Evolutionary conservation across 2,329 filamentous ascomycete species (phyloP).

Genomic region (Exophiala sp.): DNA sequence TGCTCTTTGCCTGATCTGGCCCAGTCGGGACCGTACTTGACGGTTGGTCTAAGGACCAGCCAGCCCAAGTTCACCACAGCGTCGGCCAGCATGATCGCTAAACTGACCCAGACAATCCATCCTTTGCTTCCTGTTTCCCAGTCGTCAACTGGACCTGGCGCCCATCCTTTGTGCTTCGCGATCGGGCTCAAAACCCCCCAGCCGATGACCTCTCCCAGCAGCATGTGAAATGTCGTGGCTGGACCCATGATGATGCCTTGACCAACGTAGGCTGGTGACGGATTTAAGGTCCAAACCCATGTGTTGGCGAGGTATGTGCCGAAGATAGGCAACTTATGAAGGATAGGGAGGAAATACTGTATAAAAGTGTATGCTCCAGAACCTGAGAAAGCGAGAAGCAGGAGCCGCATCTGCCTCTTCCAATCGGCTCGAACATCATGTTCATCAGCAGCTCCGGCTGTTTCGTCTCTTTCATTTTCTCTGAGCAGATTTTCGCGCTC

Average conservation of each 20-base stretch:
- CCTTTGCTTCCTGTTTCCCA: conserved; percentile 95
- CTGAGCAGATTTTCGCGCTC: conserved; percentile 33
- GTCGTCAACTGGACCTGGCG: conserved; percentile 76
- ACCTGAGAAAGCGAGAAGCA: conserved; percentile 57
- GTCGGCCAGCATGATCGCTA: conserved; percentile 96
- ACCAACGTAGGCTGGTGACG: conserved; percentile 93
- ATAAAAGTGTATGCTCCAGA: conserved; percentile 67
- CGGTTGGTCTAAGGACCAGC: conserved; percentile 63
- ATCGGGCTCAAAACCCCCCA: conserved; percentile 90
- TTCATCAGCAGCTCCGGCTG: conserved; percentile 37
- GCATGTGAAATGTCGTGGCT: conserved; percentile 91
- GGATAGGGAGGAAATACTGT: conserved; percentile 83
- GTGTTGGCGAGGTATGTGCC: conserved; percentile 67
- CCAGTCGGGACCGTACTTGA: conserved; percentile 45
- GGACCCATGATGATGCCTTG: conserved; percentile 99
- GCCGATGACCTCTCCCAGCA: conserved; percentile 80
- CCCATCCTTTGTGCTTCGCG: conserved; percentile 83
- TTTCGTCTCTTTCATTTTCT: conserved; percentile 35
- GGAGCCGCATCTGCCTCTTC: conserved; percentile 59
- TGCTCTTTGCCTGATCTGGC: conserved; percentile 22
- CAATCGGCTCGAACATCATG: conserved; percentile 50
- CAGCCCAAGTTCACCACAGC: conserved; percentile 83
- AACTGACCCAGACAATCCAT: conserved; percentile 96
- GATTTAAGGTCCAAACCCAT: conserved; percentile 96
- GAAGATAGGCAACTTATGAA: conserved; percentile 84